phyloP scores from a whole-genome alignment of 768 basidiomycete species.

The Erythrobasidium yunnanense region DNA sequence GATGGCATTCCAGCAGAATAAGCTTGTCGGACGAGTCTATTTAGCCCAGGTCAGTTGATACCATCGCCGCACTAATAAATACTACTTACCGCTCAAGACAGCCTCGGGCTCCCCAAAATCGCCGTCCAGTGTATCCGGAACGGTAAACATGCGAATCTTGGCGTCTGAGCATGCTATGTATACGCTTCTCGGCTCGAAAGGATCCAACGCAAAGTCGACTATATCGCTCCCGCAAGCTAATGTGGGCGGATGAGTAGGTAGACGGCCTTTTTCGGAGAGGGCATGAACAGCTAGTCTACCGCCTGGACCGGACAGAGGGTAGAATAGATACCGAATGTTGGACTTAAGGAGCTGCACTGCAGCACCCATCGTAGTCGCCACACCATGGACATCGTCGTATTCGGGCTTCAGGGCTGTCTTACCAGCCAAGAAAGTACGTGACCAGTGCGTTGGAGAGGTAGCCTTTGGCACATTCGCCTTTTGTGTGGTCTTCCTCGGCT shows the following conservation, averaged over 20 bases:
- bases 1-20: constrained; percentile 39
- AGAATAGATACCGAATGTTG: constrained; percentile 39
- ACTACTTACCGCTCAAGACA: constrained; percentile 38
- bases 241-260: constrained; percentile 38
- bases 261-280: constrained; percentile 39
- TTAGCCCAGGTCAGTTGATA: neutral
- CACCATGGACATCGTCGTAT: constrained; percentile 41
- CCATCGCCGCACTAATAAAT: constrained; percentile 29
- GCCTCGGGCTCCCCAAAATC: constrained; percentile 33
- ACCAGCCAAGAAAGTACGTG: constrained; percentile 43
- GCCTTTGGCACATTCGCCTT: too few relatives aligned
- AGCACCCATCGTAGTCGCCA: constrained; percentile 38
- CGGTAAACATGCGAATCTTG: constrained; percentile 39
- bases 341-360: constrained; percentile 41
- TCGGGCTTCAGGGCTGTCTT: constrained; percentile 42
- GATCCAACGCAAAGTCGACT: constrained; percentile 41
- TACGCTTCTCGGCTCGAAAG: constrained; percentile 34
- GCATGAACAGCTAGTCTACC: constrained; percentile 42
- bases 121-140: constrained; percentile 34
- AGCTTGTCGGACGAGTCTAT: constrained; percentile 37
- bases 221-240: constrained; percentile 40
- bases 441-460: constrained; percentile 34
- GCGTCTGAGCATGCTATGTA: constrained; percentile 42
- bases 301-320: constrained; percentile 43
- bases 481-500: too few relatives aligned